Evolutionary conservation across 208 protist genomes (phyloP), one percentile per base, ranked within the genome.

Genomic region (Crithidia sp.): DNA sequence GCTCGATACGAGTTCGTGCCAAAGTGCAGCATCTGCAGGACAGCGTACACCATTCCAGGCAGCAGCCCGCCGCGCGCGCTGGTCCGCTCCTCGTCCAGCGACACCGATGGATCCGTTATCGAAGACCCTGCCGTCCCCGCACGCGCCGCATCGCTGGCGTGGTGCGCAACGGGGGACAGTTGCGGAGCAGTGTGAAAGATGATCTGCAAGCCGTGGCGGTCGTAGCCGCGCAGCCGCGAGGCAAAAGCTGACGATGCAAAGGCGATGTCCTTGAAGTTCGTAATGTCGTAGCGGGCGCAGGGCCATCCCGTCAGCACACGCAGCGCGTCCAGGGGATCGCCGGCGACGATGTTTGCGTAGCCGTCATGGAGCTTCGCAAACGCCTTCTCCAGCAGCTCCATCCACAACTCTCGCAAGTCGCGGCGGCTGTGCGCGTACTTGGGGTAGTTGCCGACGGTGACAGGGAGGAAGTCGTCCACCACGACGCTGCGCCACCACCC

Each of bases 341-440:
- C 91, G 49, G 73, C 68, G 53, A 77, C 43, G 68, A 95, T 89
- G 45, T 66, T 82, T 12, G 62, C 72, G 74, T 94, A 95, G 56
- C 79, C 83, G 61, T 88, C 92, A 53, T 17, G 67, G 16, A 94
- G 5, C 68, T 94, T 95, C 0, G 90, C 90, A 49, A 89, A 95
- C 3, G 86, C 92, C 74, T 96, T 96, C 75, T 95, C 83, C 62
- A 94, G 54, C 44, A 96, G 59, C n/a, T 74, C 72, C 44, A 94
- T 76, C 92, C 92, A 95, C 61, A 95, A 49, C 79, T 94, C 86
- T 62, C 82, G 74, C 49, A 73, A 68, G 60, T 91, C 86, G 59
- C 76, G 76, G 14, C 58, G 40, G 47, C 82, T 83, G 53, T 87
- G 82, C 19, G 76, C 78, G 67, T 74, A 93, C 47, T 70, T 71